phyloP scores from a whole-genome alignment of 352 stramenopile genomes.

The Aphanomyces astaci region DNA sequence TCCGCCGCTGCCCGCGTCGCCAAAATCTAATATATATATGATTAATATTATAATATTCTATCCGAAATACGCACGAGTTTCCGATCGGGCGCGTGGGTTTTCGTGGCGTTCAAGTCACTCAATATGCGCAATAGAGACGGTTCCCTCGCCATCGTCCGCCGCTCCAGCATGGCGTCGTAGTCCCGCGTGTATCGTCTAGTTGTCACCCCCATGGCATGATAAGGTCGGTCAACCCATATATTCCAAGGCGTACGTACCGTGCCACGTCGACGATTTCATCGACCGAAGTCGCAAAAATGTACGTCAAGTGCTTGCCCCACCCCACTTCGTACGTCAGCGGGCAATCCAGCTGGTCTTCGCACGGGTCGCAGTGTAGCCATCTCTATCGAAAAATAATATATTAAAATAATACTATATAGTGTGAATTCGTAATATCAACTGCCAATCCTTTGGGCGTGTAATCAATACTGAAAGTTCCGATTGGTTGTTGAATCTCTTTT shows the following conservation, averaged over 20 bases:
- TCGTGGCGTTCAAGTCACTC: constrained; percentile 43
- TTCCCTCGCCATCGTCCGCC: constrained; percentile 61
- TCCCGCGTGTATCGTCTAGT: constrained; percentile 52
- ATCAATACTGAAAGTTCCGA: too few species aligned
- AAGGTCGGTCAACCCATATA: too few species aligned
- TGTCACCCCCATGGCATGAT: too few species aligned
- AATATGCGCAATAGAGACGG: constrained; percentile 50
- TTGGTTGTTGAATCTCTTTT: too few species aligned
- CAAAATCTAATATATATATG: constrained; percentile 38
- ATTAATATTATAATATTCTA: too few species aligned
- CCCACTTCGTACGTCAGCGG: constrained; percentile 92
- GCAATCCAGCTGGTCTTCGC: constrained; percentile 89
- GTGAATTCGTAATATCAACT: too few species aligned
- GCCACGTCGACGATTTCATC: constrained; percentile 90
- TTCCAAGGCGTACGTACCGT: too few species aligned
- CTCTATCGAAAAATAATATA: constrained; percentile 31
- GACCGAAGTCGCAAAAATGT: constrained; percentile 83
- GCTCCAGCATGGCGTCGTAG: constrained; percentile 51
- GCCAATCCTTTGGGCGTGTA: too few species aligned
- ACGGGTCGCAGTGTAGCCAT: constrained; percentile 93
- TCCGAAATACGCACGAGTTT: too few species aligned
- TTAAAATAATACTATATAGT: too few species aligned
- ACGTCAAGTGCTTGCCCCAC: constrained; percentile 91
- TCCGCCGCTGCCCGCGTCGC: constrained; percentile 33
- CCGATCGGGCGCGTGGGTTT: constrained; percentile 27